phyloP scores from a whole-genome alignment of 768 basidiomycete genomes.

The Suillus tomentosus region DNA sequence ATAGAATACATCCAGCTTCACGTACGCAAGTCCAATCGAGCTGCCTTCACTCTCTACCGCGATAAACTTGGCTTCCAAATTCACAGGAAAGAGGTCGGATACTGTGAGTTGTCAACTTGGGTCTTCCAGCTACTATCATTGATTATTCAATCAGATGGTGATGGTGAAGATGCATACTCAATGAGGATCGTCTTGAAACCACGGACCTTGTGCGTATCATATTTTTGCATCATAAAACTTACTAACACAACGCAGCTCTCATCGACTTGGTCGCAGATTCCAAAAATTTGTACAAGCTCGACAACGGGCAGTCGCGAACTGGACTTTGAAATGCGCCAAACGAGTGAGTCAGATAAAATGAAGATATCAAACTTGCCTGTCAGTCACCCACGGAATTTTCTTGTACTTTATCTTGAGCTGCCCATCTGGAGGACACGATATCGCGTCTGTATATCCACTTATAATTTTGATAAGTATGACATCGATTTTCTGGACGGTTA shows the following conservation, averaged over 20 bases:
- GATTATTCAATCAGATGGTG: slow-evolving; percentile 22
- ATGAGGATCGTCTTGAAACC: slow-evolving; percentile 20
- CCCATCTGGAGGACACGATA: neutral
- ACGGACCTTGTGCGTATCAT: slow-evolving; percentile 1
- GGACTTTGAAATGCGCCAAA: slow-evolving; percentile 7
- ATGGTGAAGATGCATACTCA: slow-evolving; percentile 27
- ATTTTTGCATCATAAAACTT: neutral
- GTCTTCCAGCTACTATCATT: neutral
- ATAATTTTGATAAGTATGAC: slow-evolving; percentile 1
- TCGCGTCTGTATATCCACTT: neutral
- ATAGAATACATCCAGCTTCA: slow-evolving; percentile 30
- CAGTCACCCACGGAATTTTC: neutral
- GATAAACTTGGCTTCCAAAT: slow-evolving; percentile 27
- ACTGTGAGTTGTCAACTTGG: slow-evolving; percentile 25
- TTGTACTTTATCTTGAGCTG: neutral
- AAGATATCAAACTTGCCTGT: neutral
- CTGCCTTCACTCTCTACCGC: slow-evolving; percentile 25
- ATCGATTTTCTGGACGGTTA: neutral
- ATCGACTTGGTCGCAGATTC: slow-evolving; percentile 2
- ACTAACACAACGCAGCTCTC: neutral
- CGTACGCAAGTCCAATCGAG: slow-evolving; percentile 31
- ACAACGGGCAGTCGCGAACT: neutral
- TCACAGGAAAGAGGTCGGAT: slow-evolving; percentile 19
- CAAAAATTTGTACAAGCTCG: neutral
- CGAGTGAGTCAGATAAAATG: slow-evolving; percentile 2